Percentiles rank a stretch among this genome's conserved stretches.
Evolutionary conservation across 805 yeast genomes (phyloP).

Genomic region (Saccharomyces cerevisiae): DNA sequence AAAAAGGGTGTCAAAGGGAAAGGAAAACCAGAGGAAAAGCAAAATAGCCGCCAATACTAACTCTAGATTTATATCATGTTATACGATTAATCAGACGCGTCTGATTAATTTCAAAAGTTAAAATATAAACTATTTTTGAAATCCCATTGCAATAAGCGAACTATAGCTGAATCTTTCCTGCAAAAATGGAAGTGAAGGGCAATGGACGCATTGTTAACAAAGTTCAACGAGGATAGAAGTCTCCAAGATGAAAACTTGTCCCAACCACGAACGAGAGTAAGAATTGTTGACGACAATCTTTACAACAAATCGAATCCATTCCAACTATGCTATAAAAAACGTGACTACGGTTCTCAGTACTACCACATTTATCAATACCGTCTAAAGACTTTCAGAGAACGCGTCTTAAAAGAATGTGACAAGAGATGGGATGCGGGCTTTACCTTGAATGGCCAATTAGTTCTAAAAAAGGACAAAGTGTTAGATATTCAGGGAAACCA

Average conservation of each 20-base stretch:
- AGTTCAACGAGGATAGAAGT: conserved; percentile 9
- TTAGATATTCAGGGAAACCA: conserved; percentile 36
- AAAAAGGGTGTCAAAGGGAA: background rate
- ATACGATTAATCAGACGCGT: background rate
- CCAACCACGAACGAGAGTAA: conserved; percentile 9
- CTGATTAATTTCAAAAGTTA: background rate
- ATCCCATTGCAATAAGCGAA: background rate
- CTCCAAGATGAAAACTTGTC: conserved; percentile 5
- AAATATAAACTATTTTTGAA: background rate
- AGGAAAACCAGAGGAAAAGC: background rate
- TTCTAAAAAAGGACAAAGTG: conserved; percentile 36
- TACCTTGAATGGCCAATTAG: conserved; percentile 31
- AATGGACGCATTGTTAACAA: conserved; percentile 10
- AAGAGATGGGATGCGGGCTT: conserved; percentile 51
- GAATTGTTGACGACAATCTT: conserved; percentile 10
- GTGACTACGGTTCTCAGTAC: conserved; percentile 49
- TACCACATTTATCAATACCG: conserved; percentile 50
- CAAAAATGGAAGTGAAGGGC: background rate
- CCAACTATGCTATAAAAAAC: conserved; percentile 22
- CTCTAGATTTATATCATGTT: background rate
- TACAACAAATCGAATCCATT: conserved; percentile 13
- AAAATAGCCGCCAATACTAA: background rate
- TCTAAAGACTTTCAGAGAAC: conserved; percentile 38
- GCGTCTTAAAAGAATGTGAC: conserved; percentile 38
- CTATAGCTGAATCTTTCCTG: background rate